phyloP scores from a whole-genome alignment of 495 filamentous ascomycete genomes.

The Daldinia vernicosa region DNA sequence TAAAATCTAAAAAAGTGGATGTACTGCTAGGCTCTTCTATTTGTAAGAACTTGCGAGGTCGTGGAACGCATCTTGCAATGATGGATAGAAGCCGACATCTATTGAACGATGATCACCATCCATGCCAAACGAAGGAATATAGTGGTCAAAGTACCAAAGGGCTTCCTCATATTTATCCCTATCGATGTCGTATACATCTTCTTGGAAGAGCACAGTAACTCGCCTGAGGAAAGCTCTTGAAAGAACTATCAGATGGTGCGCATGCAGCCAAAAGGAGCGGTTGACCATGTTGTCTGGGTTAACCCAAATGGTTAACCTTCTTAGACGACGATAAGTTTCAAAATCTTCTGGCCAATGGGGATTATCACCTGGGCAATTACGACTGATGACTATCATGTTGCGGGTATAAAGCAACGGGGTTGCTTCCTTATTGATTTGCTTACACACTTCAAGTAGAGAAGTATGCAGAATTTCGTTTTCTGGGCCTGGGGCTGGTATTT shows the following conservation, averaged over 20 bases:
- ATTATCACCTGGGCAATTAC: not conserved
- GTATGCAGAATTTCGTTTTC: not conserved
- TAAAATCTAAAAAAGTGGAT: too few species aligned
- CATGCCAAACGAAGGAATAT: too few species aligned
- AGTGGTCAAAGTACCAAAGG: too few species aligned
- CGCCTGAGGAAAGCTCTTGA: not conserved
- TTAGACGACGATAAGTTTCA: not conserved
- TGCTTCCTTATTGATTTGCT: not conserved
- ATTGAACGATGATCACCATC: too few species aligned
- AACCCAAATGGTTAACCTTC: not conserved
- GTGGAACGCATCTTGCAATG: not conserved
- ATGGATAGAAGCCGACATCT: not conserved
- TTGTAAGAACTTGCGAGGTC: not conserved
- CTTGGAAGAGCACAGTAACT: not conserved
- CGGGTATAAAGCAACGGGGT: not conserved
- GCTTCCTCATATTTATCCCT: not conserved
- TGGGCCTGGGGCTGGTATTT: not conserved
- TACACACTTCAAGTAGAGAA: not conserved
- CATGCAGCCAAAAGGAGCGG: not conserved
- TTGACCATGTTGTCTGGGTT: not conserved
- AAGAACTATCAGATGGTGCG: not conserved
- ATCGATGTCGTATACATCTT: not conserved
- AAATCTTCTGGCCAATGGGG: not conserved
- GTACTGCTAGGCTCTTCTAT: not conserved
- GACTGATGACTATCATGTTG: not conserved